These are phyloP conservation scores for Isoetes engelmannii DNA, from an alignment of 83 land plant species.

Conservation along the genomic window DNA sequence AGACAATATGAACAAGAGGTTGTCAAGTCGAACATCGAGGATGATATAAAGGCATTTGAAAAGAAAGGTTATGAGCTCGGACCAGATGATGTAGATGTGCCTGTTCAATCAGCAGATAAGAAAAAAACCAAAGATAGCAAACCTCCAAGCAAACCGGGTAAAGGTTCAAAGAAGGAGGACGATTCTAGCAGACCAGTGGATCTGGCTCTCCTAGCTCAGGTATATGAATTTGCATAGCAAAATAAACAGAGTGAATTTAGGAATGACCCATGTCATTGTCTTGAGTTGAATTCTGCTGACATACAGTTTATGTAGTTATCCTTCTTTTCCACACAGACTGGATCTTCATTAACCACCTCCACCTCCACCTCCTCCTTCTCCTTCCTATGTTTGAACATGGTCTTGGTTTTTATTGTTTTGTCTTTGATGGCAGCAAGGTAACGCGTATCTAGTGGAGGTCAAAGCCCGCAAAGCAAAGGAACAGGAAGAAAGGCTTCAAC, in stretches of 20 bases:
- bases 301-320: neutral
- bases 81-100: neutral
- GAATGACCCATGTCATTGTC: neutral
- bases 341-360: neutral
- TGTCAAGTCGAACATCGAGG: neutral
- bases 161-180: constrained; percentile 9
- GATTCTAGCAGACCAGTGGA: neutral
- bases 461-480: constrained; percentile 3
- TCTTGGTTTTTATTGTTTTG: neutral
- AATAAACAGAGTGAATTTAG: no score
- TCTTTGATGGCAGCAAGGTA: constrained; percentile 6
- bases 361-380: neutral
- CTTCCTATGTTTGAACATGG: neutral
- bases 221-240: neutral
- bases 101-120: neutral
- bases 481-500: constrained; percentile 3
- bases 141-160: neutral
- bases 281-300: neutral
- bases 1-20: neutral
- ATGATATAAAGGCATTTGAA: constrained; percentile 3
- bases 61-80: constrained; percentile 16
- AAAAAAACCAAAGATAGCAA: constrained; percentile 1
- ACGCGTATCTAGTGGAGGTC: neutral
- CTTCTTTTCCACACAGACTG: neutral
- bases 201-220: neutral